Percentiles rank a stretch among this genome's conserved stretches.
These are phyloP conservation scores for Cardamine chenopodiifolia DNA, from an alignment of 345 rosid genomes.

Conservation along the genomic window DNA sequence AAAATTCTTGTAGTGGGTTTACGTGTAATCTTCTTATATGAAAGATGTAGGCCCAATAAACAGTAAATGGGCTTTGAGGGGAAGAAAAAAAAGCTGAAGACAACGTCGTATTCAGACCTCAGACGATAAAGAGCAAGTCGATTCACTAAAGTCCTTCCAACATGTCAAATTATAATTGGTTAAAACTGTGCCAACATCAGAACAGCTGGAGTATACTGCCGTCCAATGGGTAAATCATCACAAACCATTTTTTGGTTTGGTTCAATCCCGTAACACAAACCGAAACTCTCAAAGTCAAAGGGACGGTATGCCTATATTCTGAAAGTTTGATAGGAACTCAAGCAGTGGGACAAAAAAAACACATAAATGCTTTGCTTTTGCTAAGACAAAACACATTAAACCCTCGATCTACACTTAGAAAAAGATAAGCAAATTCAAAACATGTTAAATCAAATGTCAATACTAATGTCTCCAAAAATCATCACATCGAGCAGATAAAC, in stretches of 20 bases:
- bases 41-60: neutral
- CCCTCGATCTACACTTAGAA: constrained; percentile 6
- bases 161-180: neutral
- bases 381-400: neutral
- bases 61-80: neutral
- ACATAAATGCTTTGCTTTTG: neutral
- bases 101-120: no score
- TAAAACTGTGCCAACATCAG: constrained; percentile 54
- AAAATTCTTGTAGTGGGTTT: neutral
- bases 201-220: constrained; percentile 59
- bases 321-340: constrained; percentile 14
- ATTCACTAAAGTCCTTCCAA: neutral
- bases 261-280: constrained; percentile 47
- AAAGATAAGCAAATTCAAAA: constrained; percentile 68
- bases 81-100: neutral
- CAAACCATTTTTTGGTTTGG: no score
- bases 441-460: constrained; percentile 58
- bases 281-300: constrained; percentile 15
- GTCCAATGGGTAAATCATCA: constrained; percentile 45
- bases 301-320: neutral
- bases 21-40: neutral
- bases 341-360: neutral
- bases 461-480: constrained; percentile 34
- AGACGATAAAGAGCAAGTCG: neutral
- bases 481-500: neutral